Percentiles rank a stretch among this genome's conserved stretches.
Conservation (phyloP, 495 filamentous ascomycete species). For the Aspergillus hancockii region DNA sequence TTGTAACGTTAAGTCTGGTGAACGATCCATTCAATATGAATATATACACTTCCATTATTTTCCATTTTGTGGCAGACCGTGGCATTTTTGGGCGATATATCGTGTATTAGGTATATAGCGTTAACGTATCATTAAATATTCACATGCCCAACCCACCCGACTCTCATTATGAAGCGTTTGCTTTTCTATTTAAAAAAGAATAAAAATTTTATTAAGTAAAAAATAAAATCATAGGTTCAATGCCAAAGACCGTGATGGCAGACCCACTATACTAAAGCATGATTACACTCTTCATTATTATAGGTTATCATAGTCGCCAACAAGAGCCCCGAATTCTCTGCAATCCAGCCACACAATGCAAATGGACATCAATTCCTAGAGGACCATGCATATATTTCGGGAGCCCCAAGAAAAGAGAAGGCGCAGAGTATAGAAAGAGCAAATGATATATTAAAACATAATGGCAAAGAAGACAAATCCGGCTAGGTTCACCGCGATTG, state of each 20-base stretch:
- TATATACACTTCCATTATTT: too few species aligned
- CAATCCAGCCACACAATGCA: constrained; percentile 18
- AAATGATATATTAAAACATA: constrained; percentile 5
- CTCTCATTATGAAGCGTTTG: neutral
- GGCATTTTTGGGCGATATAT: neutral
- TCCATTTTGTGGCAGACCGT: too few species aligned
- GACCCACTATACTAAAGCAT: neutral
- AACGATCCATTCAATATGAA: too few species aligned
- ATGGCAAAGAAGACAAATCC: neutral
- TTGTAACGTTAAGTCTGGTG: too few species aligned
- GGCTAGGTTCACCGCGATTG: constrained; percentile 37
- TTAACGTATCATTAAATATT: neutral
- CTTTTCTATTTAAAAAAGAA: neutral
- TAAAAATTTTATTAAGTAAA: too few species aligned
- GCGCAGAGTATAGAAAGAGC: neutral
- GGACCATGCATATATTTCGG: neutral
- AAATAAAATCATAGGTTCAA: too few species aligned
- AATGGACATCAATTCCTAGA: constrained; percentile 33
- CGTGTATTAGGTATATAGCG: neutral
- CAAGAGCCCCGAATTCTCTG: neutral
- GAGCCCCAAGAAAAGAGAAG: constrained; percentile 1
- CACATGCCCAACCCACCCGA: neutral
- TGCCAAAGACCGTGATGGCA: neutral
- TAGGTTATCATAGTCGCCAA: neutral
- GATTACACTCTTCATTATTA: neutral